Evolutionary conservation across 257 asterid genomes (phyloP), one percentile per base, ranked within the genome.

Genomic region (Rehmannia glutinosa): DNA sequence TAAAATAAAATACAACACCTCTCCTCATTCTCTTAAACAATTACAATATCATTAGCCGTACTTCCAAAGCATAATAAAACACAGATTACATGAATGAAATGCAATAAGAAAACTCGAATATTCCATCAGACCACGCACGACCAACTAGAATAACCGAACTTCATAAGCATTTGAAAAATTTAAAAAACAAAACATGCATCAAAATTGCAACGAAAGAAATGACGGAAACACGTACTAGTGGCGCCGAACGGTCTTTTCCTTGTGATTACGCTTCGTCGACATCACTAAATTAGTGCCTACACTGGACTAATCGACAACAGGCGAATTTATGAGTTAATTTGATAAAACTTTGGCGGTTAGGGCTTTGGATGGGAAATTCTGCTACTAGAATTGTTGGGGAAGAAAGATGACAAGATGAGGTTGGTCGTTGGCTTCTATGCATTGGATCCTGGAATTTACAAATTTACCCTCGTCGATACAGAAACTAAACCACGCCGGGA

Each of bases 201-300:
- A 41, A 23, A 32, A 39, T 28, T 62, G 41, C 51, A 24, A 20
- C 21, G 3, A 8, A 52, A 54, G 42, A 35, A 36, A 20, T 10
- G 21, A 53, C 17, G 30, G 58, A 58, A 71, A 68, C 28, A 49
- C 82, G 35, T 70, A 83, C 86, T 73, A 68, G 66, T 61, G 71
- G 55, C 82, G 82, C 51, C 89, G 89, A 52, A 69, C 42, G 60
- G 68, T 61, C 64, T 78, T 83, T 20, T 83, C 89, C 82, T 81
- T 83, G 71, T 73, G 57, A 71, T 71, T 75, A 19, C 82, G 82
- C 79, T 83, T 78, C 61, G 86, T 11, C 64, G 86, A 83, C 89
- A 80, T 83, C 41, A 21, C 50, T n/a, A 65, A 52, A 35, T 36
- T 39, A 25, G 42, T 17, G 17, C 15, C 50, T 10, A 9, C 23